phyloP scores from a whole-genome alignment of 108 stramenopile genomes.

The Fragilariopsis cylindrus region DNA sequence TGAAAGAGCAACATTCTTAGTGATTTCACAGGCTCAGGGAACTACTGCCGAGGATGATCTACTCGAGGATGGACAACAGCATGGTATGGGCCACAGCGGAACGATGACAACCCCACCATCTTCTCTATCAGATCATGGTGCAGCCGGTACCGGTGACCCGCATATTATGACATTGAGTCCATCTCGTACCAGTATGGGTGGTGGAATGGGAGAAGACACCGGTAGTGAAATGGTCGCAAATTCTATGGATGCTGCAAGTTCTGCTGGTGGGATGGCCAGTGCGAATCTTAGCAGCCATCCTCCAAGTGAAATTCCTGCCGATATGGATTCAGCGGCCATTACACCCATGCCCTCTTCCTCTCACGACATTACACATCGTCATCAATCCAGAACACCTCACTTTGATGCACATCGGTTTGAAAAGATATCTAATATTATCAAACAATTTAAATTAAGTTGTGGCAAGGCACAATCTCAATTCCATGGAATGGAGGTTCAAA shows the following conservation, averaged over 20 bases:
- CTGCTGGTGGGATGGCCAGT: neutral
- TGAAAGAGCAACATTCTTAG: slow-evolving; percentile 97
- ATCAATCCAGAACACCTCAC: slow-evolving; percentile 56
- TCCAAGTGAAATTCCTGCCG: slow-evolving; percentile 24
- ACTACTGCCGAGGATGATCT: neutral
- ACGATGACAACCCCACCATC: slow-evolving; percentile 10
- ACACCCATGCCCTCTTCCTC: neutral
- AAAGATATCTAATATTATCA: slow-evolving; percentile 98
- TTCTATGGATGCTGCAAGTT: neutral
- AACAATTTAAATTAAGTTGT: slow-evolving; percentile 98
- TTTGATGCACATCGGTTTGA: slow-evolving; percentile 99
- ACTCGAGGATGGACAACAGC: slow-evolving; percentile 4
- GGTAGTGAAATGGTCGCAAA: slow-evolving; percentile 1
- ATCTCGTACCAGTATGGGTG: neutral
- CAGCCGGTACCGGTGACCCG: neutral
- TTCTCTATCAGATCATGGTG: slow-evolving; percentile 1
- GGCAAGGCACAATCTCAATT: slow-evolving; percentile 95
- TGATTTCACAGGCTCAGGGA: slow-evolving; percentile 86
- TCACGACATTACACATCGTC: slow-evolving; percentile 7
- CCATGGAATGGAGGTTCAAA: slow-evolving; percentile 95
- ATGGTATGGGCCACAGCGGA: slow-evolving; percentile 4
- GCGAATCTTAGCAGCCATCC: neutral
- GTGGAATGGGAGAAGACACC: neutral
- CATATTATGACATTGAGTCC: neutral
- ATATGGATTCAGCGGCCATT: slow-evolving; percentile 20